Evolutionary conservation across 2,329 filamentous ascomycete species (phyloP).

Genomic region (Xylaria sp.): DNA sequence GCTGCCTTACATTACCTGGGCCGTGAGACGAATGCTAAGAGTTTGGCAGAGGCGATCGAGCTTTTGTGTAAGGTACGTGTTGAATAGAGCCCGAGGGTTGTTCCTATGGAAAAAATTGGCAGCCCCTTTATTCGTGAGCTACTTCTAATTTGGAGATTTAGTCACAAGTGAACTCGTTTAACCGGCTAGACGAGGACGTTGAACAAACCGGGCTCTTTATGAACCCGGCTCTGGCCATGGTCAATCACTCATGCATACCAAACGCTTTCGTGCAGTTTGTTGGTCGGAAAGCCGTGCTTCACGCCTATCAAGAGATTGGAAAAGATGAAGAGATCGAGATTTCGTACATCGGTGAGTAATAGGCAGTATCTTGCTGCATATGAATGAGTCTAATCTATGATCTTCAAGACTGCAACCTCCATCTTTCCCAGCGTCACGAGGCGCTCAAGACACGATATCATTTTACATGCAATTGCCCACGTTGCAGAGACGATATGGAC

Average conservation of each 20-base stretch:
- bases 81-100: not conserved
- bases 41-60: conserved; percentile 55
- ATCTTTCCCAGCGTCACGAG: conserved; percentile 55
- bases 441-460: conserved; percentile 59
- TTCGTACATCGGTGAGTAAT: conserved; percentile 66
- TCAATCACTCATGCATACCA: conserved; percentile 71
- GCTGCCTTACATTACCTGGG: conserved; percentile 61
- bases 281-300: conserved; percentile 61
- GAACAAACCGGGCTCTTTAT: conserved; percentile 66
- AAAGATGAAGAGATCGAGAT: conserved; percentile 68
- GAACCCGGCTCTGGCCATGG: conserved; percentile 66
- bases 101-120: not conserved
- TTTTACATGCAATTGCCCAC: conserved; percentile 62
- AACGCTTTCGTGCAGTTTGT: conserved; percentile 68
- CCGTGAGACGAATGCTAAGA: conserved; percentile 50
- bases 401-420: conserved; percentile 59
- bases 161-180: conserved; percentile 72
- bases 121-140: not conserved
- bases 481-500: conserved; percentile 62
- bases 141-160: conserved; percentile 44
- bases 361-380: not conserved
- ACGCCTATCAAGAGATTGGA: conserved; percentile 60
- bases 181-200: conserved; percentile 63
- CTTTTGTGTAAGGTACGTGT: conserved; percentile 64
- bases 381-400: conserved; percentile 17